These are phyloP conservation scores for Groenewaldozyma salmanticensis DNA, from an alignment of 805 yeast species.

Conservation along the genomic window DNA sequence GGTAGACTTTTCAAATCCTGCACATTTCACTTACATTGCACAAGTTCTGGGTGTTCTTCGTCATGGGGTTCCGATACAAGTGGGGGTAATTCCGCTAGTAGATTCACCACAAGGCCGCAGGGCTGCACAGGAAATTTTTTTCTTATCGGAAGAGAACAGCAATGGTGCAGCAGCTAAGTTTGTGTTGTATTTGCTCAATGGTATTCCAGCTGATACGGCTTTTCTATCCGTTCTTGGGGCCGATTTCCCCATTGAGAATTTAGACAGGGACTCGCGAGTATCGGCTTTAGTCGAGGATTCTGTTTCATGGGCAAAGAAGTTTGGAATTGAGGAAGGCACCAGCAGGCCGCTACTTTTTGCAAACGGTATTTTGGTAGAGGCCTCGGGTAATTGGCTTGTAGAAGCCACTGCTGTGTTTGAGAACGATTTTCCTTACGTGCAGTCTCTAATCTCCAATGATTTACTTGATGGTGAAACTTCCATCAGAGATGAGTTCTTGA, in stretches of 20 bases:
- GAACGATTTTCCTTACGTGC: conserved; percentile 38
- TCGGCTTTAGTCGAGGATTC: conserved; percentile 10
- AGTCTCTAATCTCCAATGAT: conserved; percentile 11
- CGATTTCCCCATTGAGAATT: conserved; percentile 1
- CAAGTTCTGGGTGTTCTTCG: conserved; percentile 23
- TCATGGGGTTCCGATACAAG: conserved; percentile 60
- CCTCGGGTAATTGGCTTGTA: conserved; percentile 12
- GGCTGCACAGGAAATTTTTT: conserved; percentile 14
- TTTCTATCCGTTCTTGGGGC: conserved; percentile 8
- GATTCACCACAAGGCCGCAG: conserved; percentile 16
- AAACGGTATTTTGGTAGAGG: conserved; percentile 42
- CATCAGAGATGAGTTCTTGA: conserved; percentile 33
- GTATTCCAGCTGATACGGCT: conserved; percentile 11
- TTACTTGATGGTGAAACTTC: conserved; percentile 17
- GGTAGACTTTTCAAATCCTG: conserved; percentile 45
- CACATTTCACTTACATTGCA: conserved; percentile 41
- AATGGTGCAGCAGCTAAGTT: conserved; percentile 1
- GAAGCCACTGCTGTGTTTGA: conserved; percentile 23
- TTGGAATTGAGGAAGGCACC: conserved; percentile 32
- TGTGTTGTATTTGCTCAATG: conserved; percentile 1
- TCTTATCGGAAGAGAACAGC: conserved; percentile 2
- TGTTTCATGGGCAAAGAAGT: conserved; percentile 23
- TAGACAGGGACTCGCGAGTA: conserved; percentile 3
- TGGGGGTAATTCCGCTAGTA: conserved; percentile 69
- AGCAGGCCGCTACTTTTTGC: conserved; percentile 45